Evolutionary conservation across 2,329 filamentous ascomycete species (phyloP).

Genomic region (Daldinia sp.): DNA sequence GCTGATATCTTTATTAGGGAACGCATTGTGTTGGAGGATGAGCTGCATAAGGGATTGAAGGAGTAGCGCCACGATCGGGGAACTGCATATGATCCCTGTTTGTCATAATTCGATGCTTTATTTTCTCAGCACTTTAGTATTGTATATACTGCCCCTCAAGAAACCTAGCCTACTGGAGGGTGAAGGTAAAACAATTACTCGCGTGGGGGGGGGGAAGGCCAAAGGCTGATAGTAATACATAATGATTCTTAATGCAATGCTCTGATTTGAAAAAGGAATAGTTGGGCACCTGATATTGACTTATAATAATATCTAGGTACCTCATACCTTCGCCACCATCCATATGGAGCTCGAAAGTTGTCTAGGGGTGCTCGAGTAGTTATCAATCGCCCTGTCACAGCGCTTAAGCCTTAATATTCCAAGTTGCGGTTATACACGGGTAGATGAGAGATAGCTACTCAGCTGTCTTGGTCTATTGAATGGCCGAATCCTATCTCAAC

Average conservation of each 20-base stretch:
- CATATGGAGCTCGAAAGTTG: too few relatives aligned
- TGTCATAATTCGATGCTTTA: neutral
- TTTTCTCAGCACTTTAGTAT: neutral
- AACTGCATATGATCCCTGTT: neutral
- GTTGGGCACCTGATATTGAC: neutral
- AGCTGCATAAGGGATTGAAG: neutral
- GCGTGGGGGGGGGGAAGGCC: neutral
- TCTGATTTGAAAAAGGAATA: neutral
- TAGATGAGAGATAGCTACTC: neutral
- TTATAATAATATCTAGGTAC: neutral
- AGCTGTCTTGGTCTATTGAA: neutral
- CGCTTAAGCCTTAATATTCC: neutral
- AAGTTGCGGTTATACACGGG: neutral
- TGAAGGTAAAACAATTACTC: neutral
- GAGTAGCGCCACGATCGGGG: neutral
- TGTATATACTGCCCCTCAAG: neutral
- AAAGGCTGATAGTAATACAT: neutral
- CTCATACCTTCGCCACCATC: too few relatives aligned
- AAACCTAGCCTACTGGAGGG: too few relatives aligned
- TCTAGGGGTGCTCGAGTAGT: neutral
- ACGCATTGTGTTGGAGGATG: conserved; percentile 22
- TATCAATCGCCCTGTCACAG: neutral
- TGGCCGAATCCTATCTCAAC: too few relatives aligned
- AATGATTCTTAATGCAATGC: neutral
- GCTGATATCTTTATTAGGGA: conserved; percentile 12